phyloP scores from a whole-genome alignment of 495 filamentous ascomycete genomes.

The Apiosordaria backusii region DNA sequence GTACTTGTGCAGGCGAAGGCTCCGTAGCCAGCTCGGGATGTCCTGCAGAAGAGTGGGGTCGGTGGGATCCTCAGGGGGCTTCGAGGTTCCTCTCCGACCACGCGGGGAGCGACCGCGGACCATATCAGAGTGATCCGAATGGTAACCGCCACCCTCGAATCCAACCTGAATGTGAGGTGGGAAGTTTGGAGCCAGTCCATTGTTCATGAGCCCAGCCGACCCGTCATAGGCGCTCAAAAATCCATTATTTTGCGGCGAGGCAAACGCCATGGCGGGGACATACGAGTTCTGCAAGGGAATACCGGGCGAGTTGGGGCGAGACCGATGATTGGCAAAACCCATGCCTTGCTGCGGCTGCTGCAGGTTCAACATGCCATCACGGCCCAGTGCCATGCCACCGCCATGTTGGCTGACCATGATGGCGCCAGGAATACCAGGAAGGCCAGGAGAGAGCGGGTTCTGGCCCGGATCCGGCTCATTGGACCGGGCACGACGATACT shows the following conservation, averaged over 20 bases:
- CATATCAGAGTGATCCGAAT: slow-evolving; percentile 91
- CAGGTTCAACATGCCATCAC: slow-evolving; percentile 81
- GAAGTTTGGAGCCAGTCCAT: slow-evolving; percentile 65
- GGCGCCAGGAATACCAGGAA: slow-evolving; percentile 52
- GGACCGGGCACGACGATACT: slow-evolving; percentile 86
- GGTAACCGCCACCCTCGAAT: slow-evolving; percentile 73
- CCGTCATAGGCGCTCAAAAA: slow-evolving; percentile 88
- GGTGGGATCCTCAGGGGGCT: slow-evolving; percentile 96
- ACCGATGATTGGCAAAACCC: slow-evolving; percentile 73
- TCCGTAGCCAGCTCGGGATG: slow-evolving; percentile 93
- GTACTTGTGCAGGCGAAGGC: slow-evolving; percentile 94
- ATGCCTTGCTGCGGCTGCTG: slow-evolving; percentile 56
- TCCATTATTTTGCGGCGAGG: slow-evolving; percentile 91
- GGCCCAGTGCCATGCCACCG: slow-evolving; percentile 71
- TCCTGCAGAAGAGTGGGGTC: slow-evolving; percentile 89
- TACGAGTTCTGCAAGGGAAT: slow-evolving; percentile 68
- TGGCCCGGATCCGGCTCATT: slow-evolving; percentile 61
- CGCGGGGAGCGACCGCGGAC: slow-evolving; percentile 86
- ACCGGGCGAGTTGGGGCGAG: slow-evolving; percentile 89
- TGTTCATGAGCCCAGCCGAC: slow-evolving; percentile 66
- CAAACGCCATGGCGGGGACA: slow-evolving; percentile 68
- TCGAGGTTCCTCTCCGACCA: slow-evolving; percentile 89
- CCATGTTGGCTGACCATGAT: slow-evolving; percentile 83
- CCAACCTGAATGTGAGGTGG: slow-evolving; percentile 70
- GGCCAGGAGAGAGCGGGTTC: slow-evolving; percentile 45